Percentiles rank a stretch among this genome's conserved stretches.
Evolutionary conservation across 441 rosid species (phyloP).

Genomic region (Jatropha podagrica): DNA sequence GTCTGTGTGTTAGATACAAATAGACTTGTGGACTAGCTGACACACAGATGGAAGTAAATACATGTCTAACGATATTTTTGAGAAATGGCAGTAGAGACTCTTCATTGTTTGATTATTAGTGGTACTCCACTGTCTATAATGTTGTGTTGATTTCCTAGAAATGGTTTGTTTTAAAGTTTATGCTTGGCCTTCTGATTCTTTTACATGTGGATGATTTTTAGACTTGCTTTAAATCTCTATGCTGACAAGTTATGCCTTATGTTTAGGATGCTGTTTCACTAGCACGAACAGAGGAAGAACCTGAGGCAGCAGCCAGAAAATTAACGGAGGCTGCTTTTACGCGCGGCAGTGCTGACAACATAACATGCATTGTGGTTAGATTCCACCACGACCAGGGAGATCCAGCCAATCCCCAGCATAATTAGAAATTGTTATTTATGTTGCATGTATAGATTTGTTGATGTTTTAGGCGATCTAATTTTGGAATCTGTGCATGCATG

Average conservation of each 20-base stretch:
- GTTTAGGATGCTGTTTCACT: slow-evolving; percentile 83
- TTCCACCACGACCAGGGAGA: slow-evolving; percentile 56
- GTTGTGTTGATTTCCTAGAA: background rate
- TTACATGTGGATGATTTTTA: background rate
- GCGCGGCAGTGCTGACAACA: slow-evolving; percentile 93
- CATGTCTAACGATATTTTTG: background rate
- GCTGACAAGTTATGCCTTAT: background rate
- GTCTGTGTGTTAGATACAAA: background rate
- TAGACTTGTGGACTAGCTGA: background rate
- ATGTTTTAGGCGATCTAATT: slow-evolving; percentile 2
- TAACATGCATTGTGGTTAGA: slow-evolving; percentile 92
- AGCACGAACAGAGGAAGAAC: slow-evolving; percentile 73
- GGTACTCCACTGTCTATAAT: background rate
- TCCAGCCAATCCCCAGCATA: slow-evolving; percentile 28
- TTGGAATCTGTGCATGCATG: slow-evolving; percentile 27
- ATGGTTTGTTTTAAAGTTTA: background rate
- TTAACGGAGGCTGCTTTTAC: slow-evolving; percentile 81
- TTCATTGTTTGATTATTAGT: background rate
- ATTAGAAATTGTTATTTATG: slow-evolving; percentile 19
- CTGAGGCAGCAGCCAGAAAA: slow-evolving; percentile 83
- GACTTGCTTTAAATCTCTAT: background rate
- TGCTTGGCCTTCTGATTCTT: background rate
- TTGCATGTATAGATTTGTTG: slow-evolving; percentile 25
- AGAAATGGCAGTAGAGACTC: background rate
- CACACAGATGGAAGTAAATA: background rate